Evolutionary conservation across 1,284 basidiomycete species (phyloP).

Genomic region (Irpex sp.): DNA sequence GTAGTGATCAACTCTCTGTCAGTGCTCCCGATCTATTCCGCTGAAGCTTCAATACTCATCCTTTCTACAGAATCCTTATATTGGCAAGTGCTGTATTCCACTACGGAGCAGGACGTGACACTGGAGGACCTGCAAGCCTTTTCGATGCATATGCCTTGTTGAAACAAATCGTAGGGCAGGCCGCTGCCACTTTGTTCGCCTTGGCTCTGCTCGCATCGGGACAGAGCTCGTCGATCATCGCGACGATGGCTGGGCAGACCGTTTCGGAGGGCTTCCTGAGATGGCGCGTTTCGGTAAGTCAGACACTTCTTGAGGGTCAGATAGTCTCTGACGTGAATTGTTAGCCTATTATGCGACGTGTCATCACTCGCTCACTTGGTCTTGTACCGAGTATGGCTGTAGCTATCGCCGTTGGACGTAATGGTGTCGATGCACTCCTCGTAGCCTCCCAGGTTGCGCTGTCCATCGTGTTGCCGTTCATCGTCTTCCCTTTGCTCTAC

Average conservation of each 20-base stretch:
- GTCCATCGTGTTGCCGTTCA: conserved; percentile 85
- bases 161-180: conserved; percentile 58
- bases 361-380: conserved; percentile 80
- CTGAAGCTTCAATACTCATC: conserved; percentile 8
- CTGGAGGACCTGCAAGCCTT: conserved; percentile 58
- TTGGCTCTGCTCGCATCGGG: conserved; percentile 82
- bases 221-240: conserved; percentile 90
- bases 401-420: conserved; percentile 67
- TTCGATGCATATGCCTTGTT: conserved; percentile 82
- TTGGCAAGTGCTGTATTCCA: conserved; percentile 73
- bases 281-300: conserved; percentile 78
- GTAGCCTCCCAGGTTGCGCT: conserved; percentile 87
- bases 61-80: conserved; percentile 52
- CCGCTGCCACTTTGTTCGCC: conserved; percentile 80
- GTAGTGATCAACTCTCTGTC: conserved; percentile 84
- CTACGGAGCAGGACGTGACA: conserved; percentile 37
- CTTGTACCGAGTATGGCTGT: conserved; percentile 86
- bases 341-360: conserved; percentile 74
- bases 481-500: conserved; percentile 75
- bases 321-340: conserved; percentile 1
- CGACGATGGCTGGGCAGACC: conserved; percentile 89
- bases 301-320: neutral
- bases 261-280: conserved; percentile 92
- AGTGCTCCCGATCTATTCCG: conserved; percentile 11
- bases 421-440: conserved; percentile 78